Evolutionary conservation across 805 yeast species (phyloP).

Genomic region (Kuraishia hungarica): DNA sequence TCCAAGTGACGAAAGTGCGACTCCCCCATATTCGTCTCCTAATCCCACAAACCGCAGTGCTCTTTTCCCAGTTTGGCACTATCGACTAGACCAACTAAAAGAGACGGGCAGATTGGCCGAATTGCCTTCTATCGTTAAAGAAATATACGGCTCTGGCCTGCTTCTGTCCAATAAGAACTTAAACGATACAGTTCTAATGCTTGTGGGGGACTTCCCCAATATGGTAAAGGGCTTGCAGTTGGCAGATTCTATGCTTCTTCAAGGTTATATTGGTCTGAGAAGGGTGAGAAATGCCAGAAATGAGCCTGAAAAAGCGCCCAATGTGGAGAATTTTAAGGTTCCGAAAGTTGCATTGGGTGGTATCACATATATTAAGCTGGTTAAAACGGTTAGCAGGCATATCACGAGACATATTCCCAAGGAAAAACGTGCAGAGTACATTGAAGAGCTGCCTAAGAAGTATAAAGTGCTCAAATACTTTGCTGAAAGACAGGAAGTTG

Average conservation of each 20-base stretch:
- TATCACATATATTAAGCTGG: not conserved
- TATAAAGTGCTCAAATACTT: not conserved
- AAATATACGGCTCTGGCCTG: constrained; percentile 15
- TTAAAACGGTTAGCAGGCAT: not conserved
- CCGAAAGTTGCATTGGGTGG: not conserved
- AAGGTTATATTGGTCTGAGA: constrained; percentile 10
- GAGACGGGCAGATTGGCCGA: constrained; percentile 14
- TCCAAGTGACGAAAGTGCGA: too few species aligned
- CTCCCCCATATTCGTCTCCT: not conserved
- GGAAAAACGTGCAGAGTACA: not conserved
- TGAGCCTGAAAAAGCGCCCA: not conserved
- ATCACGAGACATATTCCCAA: not conserved
- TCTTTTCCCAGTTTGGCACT: constrained; percentile 20
- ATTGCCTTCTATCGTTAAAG: constrained; percentile 10
- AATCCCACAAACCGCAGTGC: constrained; percentile 7
- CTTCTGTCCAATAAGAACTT: constrained; percentile 16
- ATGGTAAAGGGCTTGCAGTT: constrained; percentile 15
- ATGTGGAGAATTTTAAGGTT: not conserved
- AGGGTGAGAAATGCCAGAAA: not conserved
- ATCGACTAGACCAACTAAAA: constrained; percentile 17
- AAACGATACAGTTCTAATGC: constrained; percentile 17
- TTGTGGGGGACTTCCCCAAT: constrained; percentile 12
- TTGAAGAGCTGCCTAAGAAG: not conserved
- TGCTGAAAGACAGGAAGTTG: not conserved
- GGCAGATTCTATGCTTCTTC: constrained; percentile 18